phyloP scores from a whole-genome alignment of 2,329 filamentous ascomycete genomes.

The Claviceps maximensis region DNA sequence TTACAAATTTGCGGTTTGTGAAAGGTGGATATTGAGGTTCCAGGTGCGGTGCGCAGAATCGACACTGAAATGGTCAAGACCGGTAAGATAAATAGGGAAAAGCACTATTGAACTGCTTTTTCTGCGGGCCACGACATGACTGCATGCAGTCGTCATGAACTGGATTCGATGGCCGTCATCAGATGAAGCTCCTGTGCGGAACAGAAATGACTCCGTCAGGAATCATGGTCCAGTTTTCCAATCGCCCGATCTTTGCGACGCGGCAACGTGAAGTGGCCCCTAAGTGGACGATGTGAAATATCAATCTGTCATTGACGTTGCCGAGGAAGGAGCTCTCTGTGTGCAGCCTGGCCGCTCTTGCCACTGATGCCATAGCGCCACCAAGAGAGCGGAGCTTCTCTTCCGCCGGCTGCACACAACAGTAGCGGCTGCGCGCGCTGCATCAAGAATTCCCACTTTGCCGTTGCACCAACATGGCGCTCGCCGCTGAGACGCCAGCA shows the following conservation, averaged over 20 bases:
- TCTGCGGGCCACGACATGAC: not conserved
- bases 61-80: not conserved
- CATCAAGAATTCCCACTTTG: not conserved
- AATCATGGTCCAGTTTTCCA: not conserved
- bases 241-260: not conserved
- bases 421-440: no score
- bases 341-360: not conserved
- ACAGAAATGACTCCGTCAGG: not conserved
- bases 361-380: not conserved
- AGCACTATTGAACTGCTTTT: not conserved
- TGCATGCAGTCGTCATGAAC: not conserved
- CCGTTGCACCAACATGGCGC: conserved; percentile 4
- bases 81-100: not conserved
- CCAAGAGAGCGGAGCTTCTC: not conserved
- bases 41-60: not conserved
- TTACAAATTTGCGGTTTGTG: not conserved
- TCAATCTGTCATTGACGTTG: no score
- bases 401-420: not conserved
- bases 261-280: no score
- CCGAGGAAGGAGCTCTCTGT: not conserved
- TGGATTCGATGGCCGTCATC: not conserved
- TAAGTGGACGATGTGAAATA: no score
- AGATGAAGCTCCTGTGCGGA: not conserved
- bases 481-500: conserved; percentile 2
- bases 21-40: not conserved